These are phyloP conservation scores for Moricandia arvensis DNA, from an alignment of 345 rosid genomes.

Conservation along the genomic window DNA sequence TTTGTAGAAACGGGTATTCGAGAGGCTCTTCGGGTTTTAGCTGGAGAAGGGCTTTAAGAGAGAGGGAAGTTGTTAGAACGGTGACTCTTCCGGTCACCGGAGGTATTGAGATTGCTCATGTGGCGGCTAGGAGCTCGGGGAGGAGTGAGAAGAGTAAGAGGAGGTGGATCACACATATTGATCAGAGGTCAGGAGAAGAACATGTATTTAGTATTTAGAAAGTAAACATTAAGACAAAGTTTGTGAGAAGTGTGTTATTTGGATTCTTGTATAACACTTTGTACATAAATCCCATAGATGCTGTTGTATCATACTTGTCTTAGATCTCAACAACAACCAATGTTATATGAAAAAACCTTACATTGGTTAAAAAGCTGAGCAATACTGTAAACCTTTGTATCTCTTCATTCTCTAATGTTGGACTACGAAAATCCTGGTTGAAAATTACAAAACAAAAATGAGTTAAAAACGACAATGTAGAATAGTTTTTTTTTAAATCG, in stretches of 20 bases:
- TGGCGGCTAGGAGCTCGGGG: conserved; percentile 42
- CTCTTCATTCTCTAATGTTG: no score
- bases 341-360: background rate
- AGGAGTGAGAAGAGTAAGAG: conserved; percentile 40
- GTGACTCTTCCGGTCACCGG: conserved; percentile 87
- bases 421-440: background rate
- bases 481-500: no score
- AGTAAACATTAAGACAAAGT: background rate
- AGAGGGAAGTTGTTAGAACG: conserved; percentile 54
- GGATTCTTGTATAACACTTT: conserved; percentile 19
- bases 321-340: background rate
- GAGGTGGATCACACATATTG: conserved; percentile 82
- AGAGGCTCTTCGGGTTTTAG: conserved; percentile 42
- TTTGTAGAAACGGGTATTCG: conserved; percentile 70
- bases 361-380: background rate
- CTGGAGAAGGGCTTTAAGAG: conserved; percentile 60
- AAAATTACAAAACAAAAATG: background rate
- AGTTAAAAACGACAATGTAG: no score
- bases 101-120: conserved; percentile 86
- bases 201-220: conserved; percentile 51
- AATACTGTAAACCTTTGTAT: background rate
- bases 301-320: conserved; percentile 8
- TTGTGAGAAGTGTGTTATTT: background rate
- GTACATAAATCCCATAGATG: conserved; percentile 26
- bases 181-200: conserved; percentile 75